These are phyloP conservation scores for Mortierella sp. DNA, from an alignment of 371 early-diverging fungal species.

Conservation along the genomic window DNA sequence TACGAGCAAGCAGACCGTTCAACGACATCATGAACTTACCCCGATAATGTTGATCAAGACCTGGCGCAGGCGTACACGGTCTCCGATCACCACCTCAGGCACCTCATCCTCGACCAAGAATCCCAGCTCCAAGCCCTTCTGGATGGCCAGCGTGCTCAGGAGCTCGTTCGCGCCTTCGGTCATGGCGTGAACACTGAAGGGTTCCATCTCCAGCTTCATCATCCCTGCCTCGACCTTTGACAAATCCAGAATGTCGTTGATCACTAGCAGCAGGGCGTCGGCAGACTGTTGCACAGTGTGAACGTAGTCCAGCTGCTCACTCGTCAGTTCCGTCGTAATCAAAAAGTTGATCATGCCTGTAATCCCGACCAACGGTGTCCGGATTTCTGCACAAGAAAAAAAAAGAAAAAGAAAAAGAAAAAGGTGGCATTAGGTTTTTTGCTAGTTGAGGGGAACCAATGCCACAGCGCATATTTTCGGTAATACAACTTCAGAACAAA, in stretches of 20 bases:
- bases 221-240: constrained; percentile 81
- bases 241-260: constrained; percentile 78
- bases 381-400: constrained; percentile 62
- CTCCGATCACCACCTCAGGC: constrained; percentile 71
- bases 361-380: constrained; percentile 76
- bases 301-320: constrained; percentile 75
- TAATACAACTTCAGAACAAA: background rate
- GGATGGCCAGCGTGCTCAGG: constrained; percentile 70
- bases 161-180: constrained; percentile 75
- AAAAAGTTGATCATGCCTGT: constrained; percentile 77
- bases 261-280: constrained; percentile 72
- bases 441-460: background rate
- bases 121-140: constrained; percentile 70
- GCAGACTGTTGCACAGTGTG: constrained; percentile 77
- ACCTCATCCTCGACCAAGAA: constrained; percentile 73
- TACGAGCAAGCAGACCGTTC: no score
- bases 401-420: background rate
- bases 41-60: constrained; percentile 69
- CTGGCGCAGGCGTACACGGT: constrained; percentile 70
- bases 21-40: constrained; percentile 38
- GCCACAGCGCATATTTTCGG: background rate
- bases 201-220: constrained; percentile 77
- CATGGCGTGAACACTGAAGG: constrained; percentile 71
- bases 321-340: constrained; percentile 71
- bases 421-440: background rate